phyloP scores from a whole-genome alignment of 2,329 filamentous ascomycete species.

The Pseudogymnoascus sp. region DNA sequence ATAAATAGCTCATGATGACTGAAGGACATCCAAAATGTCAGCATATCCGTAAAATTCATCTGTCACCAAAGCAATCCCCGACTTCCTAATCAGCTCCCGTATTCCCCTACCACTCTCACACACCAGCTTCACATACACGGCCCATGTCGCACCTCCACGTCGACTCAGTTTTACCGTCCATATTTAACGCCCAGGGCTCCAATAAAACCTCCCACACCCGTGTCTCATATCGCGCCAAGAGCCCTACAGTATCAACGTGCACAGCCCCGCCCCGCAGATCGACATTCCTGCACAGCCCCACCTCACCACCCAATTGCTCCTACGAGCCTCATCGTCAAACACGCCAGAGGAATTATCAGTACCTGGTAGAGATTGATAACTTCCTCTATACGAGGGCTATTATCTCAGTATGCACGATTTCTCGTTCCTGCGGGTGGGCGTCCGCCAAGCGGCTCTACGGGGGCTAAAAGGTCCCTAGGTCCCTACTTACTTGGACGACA shows the following conservation, averaged over 20 bases:
- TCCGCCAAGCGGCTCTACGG: not conserved
- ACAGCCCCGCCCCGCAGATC: conserved; percentile 4
- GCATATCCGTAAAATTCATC: not conserved
- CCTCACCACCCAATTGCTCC: not conserved
- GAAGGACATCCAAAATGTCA: too few relatives aligned
- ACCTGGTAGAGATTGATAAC: too few relatives aligned
- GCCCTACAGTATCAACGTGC: not conserved
- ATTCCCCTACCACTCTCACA: not conserved
- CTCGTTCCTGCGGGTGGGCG: not conserved
- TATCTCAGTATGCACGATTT: not conserved
- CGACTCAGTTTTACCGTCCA: not conserved
- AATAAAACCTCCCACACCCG: not conserved
- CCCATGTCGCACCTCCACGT: not conserved
- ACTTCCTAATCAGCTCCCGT: not conserved
- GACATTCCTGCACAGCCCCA: not conserved
- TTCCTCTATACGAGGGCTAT: not conserved
- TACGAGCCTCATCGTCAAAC: not conserved
- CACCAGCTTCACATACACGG: not conserved
- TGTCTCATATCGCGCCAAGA: not conserved
- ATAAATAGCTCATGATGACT: not conserved
- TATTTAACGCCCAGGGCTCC: not conserved
- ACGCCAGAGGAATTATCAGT: not conserved
- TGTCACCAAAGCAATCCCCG: not conserved
- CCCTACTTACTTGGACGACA: not conserved
- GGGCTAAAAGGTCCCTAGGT: not conserved